phyloP scores from a whole-genome alignment of 768 basidiomycete species.

The Saitozyma podzolica region DNA sequence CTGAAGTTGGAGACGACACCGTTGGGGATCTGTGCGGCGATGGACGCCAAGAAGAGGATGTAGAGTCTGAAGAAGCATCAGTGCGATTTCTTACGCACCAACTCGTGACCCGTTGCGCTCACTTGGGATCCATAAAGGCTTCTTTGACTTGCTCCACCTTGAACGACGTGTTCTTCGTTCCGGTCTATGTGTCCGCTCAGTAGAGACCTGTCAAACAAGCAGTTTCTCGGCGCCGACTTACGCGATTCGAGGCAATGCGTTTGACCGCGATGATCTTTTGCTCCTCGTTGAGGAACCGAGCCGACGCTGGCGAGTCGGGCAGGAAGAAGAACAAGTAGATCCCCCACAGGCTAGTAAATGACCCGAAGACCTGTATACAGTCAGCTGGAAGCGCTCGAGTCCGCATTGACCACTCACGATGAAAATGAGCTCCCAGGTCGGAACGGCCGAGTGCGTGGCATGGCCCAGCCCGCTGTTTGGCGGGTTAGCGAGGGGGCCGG shows the following conservation, averaged over 20 bases:
- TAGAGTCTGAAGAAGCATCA: no score
- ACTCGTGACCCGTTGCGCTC: conserved; percentile 4
- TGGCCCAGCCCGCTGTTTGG: conserved; percentile 19
- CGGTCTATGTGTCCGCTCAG: no score
- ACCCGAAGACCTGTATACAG: conserved; percentile 40
- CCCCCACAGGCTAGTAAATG: conserved; percentile 26
- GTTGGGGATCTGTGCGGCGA: conserved; percentile 53
- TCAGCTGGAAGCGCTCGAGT: neutral
- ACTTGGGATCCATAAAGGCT: conserved; percentile 51
- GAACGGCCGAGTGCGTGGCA: conserved; percentile 19
- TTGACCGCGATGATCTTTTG: conserved; percentile 53
- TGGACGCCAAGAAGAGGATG: neutral
- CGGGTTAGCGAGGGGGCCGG: neutral
- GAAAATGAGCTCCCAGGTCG: conserved; percentile 49
- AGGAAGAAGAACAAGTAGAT: neutral
- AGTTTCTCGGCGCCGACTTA: neutral
- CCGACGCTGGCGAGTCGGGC: neutral
- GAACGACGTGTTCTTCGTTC: conserved; percentile 54
- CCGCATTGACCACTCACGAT: conserved; percentile 7
- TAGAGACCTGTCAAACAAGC: no score
- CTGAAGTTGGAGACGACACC: conserved; percentile 44
- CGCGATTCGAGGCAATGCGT: conserved; percentile 51
- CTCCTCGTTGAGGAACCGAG: conserved; percentile 37
- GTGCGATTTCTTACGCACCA: neutral
- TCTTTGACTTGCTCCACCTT: conserved; percentile 52